A percentile compares a stretch with the other conserved stretches of the same genome.
These are phyloP conservation scores for Nemania sp. DNA, from an alignment of 2,329 filamentous ascomycete genomes.

Conservation along the genomic window DNA sequence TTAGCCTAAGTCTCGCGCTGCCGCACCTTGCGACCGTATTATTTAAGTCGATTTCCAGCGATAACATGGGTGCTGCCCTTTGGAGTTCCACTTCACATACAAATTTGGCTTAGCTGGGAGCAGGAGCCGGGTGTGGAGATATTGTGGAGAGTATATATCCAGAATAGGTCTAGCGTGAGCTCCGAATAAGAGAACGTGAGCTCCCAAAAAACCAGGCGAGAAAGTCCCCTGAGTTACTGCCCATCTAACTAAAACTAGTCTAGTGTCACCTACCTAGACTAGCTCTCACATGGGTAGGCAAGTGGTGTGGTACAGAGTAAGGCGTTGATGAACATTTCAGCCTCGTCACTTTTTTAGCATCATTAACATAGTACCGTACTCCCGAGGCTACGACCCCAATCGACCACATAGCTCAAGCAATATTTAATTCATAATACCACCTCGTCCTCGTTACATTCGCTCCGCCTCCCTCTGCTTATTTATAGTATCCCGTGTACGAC, in stretches of 20 bases:
- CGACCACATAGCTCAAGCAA: background rate
- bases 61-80: too few species aligned
- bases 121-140: too few species aligned
- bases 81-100: too few species aligned
- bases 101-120: too few species aligned
- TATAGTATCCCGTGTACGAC: conserved; percentile 5
- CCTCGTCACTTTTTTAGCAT: conserved; percentile 18
- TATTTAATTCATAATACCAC: background rate
- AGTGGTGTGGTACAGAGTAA: conserved; percentile 1
- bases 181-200: too few species aligned
- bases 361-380: background rate
- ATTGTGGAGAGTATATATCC: too few species aligned
- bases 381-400: background rate
- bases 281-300: too few species aligned
- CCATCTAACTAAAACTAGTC: background rate
- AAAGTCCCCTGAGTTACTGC: background rate
- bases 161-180: too few species aligned
- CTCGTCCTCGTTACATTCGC: background rate
- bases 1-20: too few species aligned
- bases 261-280: background rate
- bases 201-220: too few species aligned
- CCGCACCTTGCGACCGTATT: too few species aligned
- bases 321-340: conserved; percentile 17
- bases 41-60: too few species aligned
- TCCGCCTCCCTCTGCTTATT: conserved; percentile 11